Evolutionary conservation across 140 eudicot genomes (phyloP), one percentile per base, ranked within the genome.

Genomic region (Senecio squalidus): DNA sequence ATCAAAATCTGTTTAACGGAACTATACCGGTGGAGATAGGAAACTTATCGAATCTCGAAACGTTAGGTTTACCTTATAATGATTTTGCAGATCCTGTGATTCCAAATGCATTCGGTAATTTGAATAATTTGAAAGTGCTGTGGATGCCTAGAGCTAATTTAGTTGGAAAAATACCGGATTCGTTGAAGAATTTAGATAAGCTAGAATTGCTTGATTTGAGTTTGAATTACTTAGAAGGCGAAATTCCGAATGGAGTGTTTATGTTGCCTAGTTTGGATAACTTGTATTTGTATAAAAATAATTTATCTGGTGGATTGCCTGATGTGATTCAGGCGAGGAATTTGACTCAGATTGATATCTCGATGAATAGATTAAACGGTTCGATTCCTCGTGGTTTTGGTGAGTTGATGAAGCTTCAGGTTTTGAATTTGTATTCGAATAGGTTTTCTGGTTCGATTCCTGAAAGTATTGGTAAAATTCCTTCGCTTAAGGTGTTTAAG

Each of bases 311-410:
- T 34, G 5, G 48, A 31, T 66, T 89, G 48, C 89, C 96, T 0
- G 20, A 49, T 1, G 68, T 58, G 39, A 71, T 84, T 16, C 75
- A 78, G 79, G 71, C 78, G 6, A 23, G 55, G 3, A 67, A 78
- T 18, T 55, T 85, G 82, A 73, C 74, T 9, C 67, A 78, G 25
- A 55, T 82, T 30, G 97, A 89, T 59, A 59, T 89, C 3, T 38
- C 89, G 4, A 78, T 56, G 74, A 89, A 89, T 54, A 59, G 46
- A n/a, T 60, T 89, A 71, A 80, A 69, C 25, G 97, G 97, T 11
- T 18, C 76, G 9, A 82, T 89, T 23, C 87, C 97, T 0, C 80
- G 65, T 29, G 83, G 58, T 54, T 51, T 89, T 27, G 89, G 85
- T 5, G 78, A 78, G 34, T 62, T 80, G 55, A 31, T 65, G 45